Percentiles rank a stretch among this genome's conserved stretches.
These are phyloP conservation scores for Eugenia klotzschiana DNA, from an alignment of 441 rosid genomes.

Conservation along the genomic window DNA sequence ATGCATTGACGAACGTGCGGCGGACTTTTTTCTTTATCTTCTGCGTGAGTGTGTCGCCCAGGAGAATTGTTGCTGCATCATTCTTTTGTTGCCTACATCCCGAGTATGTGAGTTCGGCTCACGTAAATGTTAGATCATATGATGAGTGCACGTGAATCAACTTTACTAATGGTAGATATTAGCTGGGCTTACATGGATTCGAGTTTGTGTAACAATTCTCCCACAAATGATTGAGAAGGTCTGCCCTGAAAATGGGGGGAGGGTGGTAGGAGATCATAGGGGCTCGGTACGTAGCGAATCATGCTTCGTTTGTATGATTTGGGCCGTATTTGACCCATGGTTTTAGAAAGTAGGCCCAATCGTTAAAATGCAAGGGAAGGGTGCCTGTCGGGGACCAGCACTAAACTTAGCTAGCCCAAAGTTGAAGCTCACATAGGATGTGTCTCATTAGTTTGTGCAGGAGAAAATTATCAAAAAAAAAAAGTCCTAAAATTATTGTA, in stretches of 20 bases:
- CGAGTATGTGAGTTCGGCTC: too few relatives aligned
- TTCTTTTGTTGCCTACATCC: neutral
- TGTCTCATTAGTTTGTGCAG: neutral
- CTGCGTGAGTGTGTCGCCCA: neutral
- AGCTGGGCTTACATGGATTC: neutral
- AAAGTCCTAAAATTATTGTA: too few relatives aligned
- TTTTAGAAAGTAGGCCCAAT: neutral
- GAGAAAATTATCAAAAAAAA: too few relatives aligned
- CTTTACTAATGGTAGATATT: neutral
- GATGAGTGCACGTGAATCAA: too few relatives aligned
- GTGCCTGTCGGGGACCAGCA: neutral
- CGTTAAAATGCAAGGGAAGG: neutral
- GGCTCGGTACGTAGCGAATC: neutral
- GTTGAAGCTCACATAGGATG: neutral
- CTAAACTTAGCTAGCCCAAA: neutral
- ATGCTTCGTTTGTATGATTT: neutral
- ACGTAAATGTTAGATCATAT: too few relatives aligned
- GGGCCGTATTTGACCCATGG: neutral
- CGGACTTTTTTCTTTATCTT: neutral
- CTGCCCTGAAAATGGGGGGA: neutral
- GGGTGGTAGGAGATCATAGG: neutral
- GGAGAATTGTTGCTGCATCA: neutral
- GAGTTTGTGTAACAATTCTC: neutral
- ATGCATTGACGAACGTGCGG: neutral
- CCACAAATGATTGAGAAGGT: neutral